Conservation (phyloP, 805 yeast genomes). For the Monosporozyma aerobia region DNA sequence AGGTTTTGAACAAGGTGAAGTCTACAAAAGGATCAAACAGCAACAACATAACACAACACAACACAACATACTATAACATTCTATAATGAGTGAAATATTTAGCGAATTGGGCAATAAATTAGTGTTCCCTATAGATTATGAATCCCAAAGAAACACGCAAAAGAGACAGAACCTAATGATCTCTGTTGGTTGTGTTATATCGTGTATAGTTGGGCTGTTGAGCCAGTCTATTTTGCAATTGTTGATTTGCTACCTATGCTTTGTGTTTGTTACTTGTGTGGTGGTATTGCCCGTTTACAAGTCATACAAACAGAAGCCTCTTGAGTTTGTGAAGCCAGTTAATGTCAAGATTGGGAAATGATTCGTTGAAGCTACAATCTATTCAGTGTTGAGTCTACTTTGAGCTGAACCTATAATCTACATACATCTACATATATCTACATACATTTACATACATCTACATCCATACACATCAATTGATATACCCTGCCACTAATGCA, state of each 20-base stretch:
- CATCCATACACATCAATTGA: too few species aligned
- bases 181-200: conserved; percentile 23
- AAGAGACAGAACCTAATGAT: conserved; percentile 12
- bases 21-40: background rate
- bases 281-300: conserved; percentile 53
- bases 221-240: conserved; percentile 37
- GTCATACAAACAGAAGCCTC: conserved; percentile 37
- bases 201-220: conserved; percentile 41
- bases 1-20: conserved; percentile 11
- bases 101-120: conserved; percentile 21
- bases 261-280: conserved; percentile 29
- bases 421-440: too few species aligned
- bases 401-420: too few species aligned
- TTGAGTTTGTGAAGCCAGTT: background rate
- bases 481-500: too few species aligned
- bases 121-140: conserved; percentile 29
- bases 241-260: conserved; percentile 33
- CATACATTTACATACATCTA: too few species aligned
- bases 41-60: conserved; percentile 6
- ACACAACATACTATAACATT: background rate
- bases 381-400: too few species aligned
- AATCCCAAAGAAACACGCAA: conserved; percentile 21
- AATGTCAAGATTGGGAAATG: background rate
- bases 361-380: background rate
- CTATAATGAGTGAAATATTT: conserved; percentile 27